phyloP scores from a whole-genome alignment of 2,329 filamentous ascomycete species.

The Alternaria angustiovoidea region DNA sequence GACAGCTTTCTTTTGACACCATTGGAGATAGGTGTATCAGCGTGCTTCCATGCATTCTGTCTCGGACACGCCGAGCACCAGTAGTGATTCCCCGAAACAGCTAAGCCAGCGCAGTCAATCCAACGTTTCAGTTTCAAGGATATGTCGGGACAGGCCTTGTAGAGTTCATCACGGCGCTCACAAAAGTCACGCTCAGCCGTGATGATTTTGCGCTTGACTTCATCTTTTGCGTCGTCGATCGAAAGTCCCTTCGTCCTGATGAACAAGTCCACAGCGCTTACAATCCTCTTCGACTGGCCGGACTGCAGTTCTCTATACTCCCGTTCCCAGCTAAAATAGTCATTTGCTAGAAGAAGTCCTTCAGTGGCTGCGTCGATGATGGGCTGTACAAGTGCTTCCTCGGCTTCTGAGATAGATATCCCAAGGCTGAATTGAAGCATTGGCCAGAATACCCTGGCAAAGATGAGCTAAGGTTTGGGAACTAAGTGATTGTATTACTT shows the following conservation, averaged over 20 bases:
- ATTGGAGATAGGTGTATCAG: background rate
- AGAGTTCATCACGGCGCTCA: background rate
- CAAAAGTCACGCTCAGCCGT: background rate
- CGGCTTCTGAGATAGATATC: background rate
- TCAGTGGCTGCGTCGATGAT: background rate
- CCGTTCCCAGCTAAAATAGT: conserved; percentile 5
- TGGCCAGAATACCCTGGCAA: background rate
- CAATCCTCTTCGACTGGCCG: background rate
- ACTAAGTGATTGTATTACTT: background rate
- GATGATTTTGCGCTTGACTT: background rate
- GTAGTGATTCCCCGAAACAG: conserved; percentile 6
- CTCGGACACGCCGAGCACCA: conserved; percentile 5
- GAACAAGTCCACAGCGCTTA: conserved; percentile 1
- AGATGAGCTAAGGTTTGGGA: background rate
- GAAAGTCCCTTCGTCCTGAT: background rate
- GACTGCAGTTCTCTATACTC: background rate
- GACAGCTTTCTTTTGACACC: background rate
- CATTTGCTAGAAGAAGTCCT: background rate
- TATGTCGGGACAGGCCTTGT: background rate
- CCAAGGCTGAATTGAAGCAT: conserved; percentile 6
- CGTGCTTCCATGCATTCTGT: conserved; percentile 2
- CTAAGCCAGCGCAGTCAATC: background rate
- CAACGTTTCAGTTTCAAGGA: background rate
- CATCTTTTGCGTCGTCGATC: background rate
- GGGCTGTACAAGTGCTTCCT: background rate